Evolutionary conservation across 2,329 filamentous ascomycete species (phyloP).

Genomic region (Diaporthe sp.): DNA sequence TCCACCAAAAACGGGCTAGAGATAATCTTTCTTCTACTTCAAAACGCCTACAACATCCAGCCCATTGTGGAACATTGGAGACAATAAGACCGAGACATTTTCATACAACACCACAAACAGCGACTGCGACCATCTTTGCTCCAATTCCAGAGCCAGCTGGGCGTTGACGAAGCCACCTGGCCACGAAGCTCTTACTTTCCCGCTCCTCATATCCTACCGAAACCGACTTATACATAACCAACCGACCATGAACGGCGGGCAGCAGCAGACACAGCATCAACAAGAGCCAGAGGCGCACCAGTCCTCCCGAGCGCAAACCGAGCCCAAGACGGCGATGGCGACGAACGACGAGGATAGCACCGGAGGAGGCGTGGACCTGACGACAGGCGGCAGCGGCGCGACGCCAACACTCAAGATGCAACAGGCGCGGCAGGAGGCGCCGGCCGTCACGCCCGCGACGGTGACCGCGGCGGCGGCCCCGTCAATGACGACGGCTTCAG

Average conservation of each 20-base stretch:
- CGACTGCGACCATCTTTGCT: not conserved
- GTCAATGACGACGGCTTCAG: constrained; percentile 23
- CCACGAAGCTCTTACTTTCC: not conserved
- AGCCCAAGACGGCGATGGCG: not conserved
- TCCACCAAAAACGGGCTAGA: not conserved
- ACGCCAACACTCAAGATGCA: constrained; percentile 35
- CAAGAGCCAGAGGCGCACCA: constrained; percentile 13
- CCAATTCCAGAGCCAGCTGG: not conserved
- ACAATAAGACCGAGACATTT: constrained; percentile 15
- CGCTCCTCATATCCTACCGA: not conserved
- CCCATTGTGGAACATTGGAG: constrained; percentile 1
- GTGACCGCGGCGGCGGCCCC: constrained; percentile 26
- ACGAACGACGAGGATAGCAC: constrained; percentile 23
- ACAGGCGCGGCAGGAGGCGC: constrained; percentile 28
- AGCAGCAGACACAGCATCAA: constrained; percentile 30
- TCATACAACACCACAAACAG: constrained; percentile 7
- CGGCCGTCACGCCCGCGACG: constrained; percentile 27
- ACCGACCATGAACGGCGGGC: constrained; percentile 36
- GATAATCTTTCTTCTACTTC: not conserved
- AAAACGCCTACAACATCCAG: not conserved
- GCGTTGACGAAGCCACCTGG: constrained; percentile 11
- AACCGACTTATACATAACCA: constrained; percentile 23
- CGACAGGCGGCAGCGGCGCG: not conserved
- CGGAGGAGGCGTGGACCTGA: constrained; percentile 5
- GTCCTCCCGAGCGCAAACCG: not conserved